Conservation (phyloP, 768 basidiomycete genomes). For the Serpula lacrymans region DNA sequence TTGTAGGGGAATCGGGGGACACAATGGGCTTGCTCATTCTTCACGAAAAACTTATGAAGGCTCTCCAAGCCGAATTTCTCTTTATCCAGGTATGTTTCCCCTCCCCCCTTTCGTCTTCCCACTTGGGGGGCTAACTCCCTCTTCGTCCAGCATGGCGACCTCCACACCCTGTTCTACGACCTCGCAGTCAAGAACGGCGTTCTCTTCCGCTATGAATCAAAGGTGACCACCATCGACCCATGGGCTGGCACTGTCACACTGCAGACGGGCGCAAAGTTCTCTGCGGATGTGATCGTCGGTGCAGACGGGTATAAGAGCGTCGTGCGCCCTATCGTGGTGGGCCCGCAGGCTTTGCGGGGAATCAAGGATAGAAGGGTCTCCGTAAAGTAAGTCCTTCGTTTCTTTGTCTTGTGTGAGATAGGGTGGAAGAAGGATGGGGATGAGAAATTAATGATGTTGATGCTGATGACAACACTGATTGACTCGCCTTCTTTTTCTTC, state of each 20-base stretch:
- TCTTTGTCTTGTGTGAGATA: too few relatives aligned
- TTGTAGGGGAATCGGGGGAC: slow-evolving; percentile 39
- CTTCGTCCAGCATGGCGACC: slow-evolving; percentile 44
- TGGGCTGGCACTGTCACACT: slow-evolving; percentile 29
- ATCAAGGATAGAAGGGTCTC: slow-evolving; percentile 10
- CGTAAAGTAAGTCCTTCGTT: slow-evolving; percentile 10
- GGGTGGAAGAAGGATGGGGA: too few relatives aligned
- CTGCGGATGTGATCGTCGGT: slow-evolving; percentile 53
- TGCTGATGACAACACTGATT: too few relatives aligned
- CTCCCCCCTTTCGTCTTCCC: too few relatives aligned
- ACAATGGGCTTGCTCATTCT: slow-evolving; percentile 42
- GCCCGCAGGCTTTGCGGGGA: slow-evolving; percentile 7
- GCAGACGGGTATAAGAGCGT: slow-evolving; percentile 57
- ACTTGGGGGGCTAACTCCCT: slow-evolving; percentile 1
- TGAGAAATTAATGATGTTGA: too few relatives aligned
- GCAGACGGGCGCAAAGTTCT: slow-evolving; percentile 38
- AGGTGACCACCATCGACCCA: slow-evolving; percentile 31
- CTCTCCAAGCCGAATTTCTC: slow-evolving; percentile 44
- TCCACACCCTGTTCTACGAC: slow-evolving; percentile 46
- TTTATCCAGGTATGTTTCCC: slow-evolving; percentile 49
- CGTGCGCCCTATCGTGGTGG: slow-evolving; percentile 32
- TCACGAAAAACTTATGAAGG: slow-evolving; percentile 40
- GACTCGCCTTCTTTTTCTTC: too few relatives aligned
- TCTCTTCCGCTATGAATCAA: slow-evolving; percentile 37
- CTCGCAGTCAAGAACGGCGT: slow-evolving; percentile 46